Percentiles rank a stretch among this genome's conserved stretches.
Conservation (phyloP, 202 grass and related monocot genomes). For the Carex arenaria region DNA sequence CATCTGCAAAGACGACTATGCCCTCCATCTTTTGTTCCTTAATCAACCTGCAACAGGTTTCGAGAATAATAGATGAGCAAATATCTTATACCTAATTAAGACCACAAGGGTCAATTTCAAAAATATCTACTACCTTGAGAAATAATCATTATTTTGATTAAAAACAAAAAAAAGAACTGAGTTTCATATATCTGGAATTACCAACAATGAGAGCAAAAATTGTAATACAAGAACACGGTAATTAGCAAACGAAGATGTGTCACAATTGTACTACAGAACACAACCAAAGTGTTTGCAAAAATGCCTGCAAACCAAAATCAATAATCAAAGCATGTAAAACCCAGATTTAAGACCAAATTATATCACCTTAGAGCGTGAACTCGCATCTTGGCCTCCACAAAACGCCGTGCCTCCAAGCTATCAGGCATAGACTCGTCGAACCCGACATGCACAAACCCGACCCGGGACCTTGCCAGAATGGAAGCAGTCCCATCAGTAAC, state of each 20-base stretch:
- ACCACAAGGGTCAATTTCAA: neutral
- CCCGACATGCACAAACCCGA: conserved; percentile 25
- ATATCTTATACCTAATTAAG: neutral
- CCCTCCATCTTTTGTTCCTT: conserved; percentile 55
- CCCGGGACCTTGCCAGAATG: conserved; percentile 41
- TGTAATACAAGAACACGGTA: neutral
- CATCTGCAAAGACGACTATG: conserved; percentile 83
- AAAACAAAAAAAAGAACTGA: neutral
- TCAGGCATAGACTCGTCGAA: conserved; percentile 14
- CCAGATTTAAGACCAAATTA: neutral
- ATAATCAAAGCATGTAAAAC: conserved; percentile 4
- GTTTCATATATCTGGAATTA: neutral
- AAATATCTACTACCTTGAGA: neutral
- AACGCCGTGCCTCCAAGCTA: neutral
- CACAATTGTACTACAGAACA: neutral
- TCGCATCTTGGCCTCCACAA: conserved; percentile 42
- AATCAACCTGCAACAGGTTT: conserved; percentile 48
- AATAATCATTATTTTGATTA: neutral
- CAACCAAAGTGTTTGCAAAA: neutral
- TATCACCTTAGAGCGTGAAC: neutral
- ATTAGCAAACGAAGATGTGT: neutral
- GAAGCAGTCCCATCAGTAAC: conserved; percentile 46
- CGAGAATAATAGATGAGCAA: neutral
- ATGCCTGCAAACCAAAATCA: neutral
- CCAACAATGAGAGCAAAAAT: neutral